Base-by-base conservation (phyloP, 2,329 filamentous ascomycete genomes). In the Septoria petroselini region DNA sequence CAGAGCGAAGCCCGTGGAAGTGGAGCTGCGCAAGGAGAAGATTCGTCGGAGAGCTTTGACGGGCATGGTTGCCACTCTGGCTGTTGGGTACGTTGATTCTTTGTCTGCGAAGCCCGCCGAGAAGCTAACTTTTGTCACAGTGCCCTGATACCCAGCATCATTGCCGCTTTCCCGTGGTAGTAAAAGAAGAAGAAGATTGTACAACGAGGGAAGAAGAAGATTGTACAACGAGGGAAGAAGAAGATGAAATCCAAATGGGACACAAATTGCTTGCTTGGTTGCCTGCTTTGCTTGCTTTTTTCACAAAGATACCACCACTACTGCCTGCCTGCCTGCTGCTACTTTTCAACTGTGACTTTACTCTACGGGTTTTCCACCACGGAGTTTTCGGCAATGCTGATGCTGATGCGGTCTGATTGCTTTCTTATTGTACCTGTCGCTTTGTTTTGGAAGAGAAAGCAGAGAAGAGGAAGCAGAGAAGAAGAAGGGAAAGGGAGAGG, bases 41-140 rank as follows among this genome's bases (percentile, higher is more conserved):
- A 88, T 96, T 58, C 85, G 88, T 72, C 88, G 84, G 70, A 82
- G 90, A 65, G 89, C 93, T 39, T 75, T 95, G 54, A 79, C 95
- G 56, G 91, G 93, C 51, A 81, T 97, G 45, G 88, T 85, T 55
- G 89, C 89, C 50, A 93, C 88, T 39, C 78, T 96, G 68, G 88
- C 88, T 50, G 80, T 96, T 69, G 91, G 91, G 93, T 97, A 81
- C 75, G 90, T 85, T 48, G 23, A 47, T 12, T 37, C 8, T 29
- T 19, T 25, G 18, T 9, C 35, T 14, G 29, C n/a, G 2, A 17
- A 25, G 23, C 23, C n/a, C 11, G 43, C 37, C 35, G 7, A 17
- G 19, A 30, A 21, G 39, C 41, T 59, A 38, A 59, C 58, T 15
- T 40, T 2, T 27, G 3, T 19, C 17, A 39, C 55, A 65, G 63